These are phyloP conservation scores for Ascobolus immersus DNA, from an alignment of 495 filamentous ascomycete genomes.

Conservation along the genomic window DNA sequence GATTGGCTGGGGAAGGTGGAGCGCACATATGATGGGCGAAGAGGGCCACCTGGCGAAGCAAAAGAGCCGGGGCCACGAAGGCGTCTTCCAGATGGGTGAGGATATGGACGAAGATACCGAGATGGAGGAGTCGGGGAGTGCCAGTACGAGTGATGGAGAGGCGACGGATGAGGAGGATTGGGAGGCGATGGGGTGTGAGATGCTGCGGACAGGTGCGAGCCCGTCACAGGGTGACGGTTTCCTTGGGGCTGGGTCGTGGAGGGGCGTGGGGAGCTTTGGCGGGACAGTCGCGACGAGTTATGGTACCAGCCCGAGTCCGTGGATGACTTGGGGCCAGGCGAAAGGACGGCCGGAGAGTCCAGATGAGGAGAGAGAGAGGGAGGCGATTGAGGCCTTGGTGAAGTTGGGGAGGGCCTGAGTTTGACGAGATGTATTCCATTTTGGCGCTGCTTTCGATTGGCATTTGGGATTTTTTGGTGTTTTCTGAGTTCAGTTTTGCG, in stretches of 20 bases:
- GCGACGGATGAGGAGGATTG: conserved; percentile 95
- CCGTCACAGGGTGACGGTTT: conserved; percentile 15
- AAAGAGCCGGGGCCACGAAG: conserved; percentile 14
- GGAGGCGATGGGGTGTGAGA: conserved; percentile 68
- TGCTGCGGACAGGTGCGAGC: conserved; percentile 29
- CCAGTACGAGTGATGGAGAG: conserved; percentile 50
- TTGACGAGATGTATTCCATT: too few species aligned
- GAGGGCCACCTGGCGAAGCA: conserved; percentile 28
- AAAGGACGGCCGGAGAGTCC: too few species aligned
- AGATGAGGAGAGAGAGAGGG: conserved; percentile 11
- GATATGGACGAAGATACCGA: conserved; percentile 89
- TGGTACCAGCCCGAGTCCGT: conserved; percentile 1
- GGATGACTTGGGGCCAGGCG: not conserved
- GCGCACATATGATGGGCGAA: conserved; percentile 52
- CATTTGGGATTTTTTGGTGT: too few species aligned
- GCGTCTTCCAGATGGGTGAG: conserved; percentile 23
- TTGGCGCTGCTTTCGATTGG: too few species aligned
- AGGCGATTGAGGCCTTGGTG: conserved; percentile 16
- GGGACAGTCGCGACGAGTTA: too few species aligned
- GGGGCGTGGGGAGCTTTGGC: too few species aligned
- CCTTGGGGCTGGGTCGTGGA: conserved; percentile 1
- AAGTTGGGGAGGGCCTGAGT: too few species aligned
- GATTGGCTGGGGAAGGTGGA: conserved; percentile 92
- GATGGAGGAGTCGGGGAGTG: conserved; percentile 53
- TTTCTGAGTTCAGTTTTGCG: too few species aligned